Percentiles rank a stretch among this genome's conserved stretches.
phyloP scores from a whole-genome alignment of 1,139 yeast genomes.

The Debaryomyces coudertii region DNA sequence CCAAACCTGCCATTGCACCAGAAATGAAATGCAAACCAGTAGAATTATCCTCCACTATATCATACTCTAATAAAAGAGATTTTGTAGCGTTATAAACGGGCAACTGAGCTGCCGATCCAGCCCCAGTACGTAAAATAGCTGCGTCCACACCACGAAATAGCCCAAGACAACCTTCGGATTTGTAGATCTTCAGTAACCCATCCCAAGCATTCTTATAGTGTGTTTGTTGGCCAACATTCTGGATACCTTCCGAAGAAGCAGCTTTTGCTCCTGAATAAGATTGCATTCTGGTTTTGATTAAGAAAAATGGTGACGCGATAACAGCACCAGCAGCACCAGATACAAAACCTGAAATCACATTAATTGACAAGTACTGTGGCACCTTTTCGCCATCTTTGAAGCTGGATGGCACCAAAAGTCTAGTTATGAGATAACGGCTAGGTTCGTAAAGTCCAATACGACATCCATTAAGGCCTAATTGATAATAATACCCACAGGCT shows the following conservation, averaged over 20 bases:
- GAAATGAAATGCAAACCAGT: constrained; percentile 73
- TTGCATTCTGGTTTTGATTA: constrained; percentile 95
- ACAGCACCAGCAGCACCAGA: constrained; percentile 92
- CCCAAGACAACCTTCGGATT: constrained; percentile 75
- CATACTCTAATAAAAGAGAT: constrained; percentile 49
- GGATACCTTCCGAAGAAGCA: constrained; percentile 27
- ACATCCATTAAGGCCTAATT: constrained; percentile 89
- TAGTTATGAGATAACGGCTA: constrained; percentile 62
- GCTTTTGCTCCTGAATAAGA: constrained; percentile 59
- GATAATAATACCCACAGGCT: constrained; percentile 81
- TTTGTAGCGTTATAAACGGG: constrained; percentile 90
- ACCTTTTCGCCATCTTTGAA: constrained; percentile 46
- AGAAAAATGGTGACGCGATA: constrained; percentile 86
- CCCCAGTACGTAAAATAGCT: constrained; percentile 90
- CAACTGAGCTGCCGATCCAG: constrained; percentile 92
- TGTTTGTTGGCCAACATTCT: constrained; percentile 88
- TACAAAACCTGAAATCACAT: constrained; percentile 78
- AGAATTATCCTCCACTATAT: constrained; percentile 61
- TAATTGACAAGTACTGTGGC: constrained; percentile 64
- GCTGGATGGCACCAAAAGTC: constrained; percentile 53
- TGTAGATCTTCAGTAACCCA: constrained; percentile 66
- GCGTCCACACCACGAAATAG: constrained; percentile 92
- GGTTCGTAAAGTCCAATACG: constrained; percentile 95
- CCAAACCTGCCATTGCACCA: constrained; percentile 82
- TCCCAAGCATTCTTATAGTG: constrained; percentile 71